Conservation (phyloP, 78 protist genomes). For the Pelomyxa schiedti region DNA sequence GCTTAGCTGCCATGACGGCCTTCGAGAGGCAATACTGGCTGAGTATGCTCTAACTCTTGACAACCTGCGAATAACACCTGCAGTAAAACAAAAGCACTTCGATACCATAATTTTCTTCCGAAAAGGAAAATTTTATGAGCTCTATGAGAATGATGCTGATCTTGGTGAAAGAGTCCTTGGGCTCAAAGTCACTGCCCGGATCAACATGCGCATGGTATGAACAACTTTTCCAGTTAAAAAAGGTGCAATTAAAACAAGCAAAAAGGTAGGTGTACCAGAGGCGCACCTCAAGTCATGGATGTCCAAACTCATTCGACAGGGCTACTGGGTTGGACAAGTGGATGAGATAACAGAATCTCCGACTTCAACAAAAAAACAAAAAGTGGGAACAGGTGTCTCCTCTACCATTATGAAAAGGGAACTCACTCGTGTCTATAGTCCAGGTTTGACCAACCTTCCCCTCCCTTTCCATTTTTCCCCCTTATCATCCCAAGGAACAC, state of each 20-base stretch:
- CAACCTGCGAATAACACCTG: no score
- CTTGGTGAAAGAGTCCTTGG: slow-evolving; percentile 57
- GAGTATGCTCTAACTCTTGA: slow-evolving; percentile 59
- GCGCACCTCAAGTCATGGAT: slow-evolving; percentile 50
- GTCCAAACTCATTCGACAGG: slow-evolving; percentile 31
- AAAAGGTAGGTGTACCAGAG: slow-evolving; percentile 81
- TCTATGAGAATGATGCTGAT: slow-evolving; percentile 85
- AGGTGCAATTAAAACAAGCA: slow-evolving; percentile 44
- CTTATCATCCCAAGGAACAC: no score
- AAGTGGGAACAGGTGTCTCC: slow-evolving; percentile 17
- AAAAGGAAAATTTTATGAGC: slow-evolving; percentile 87
- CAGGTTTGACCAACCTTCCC: no score
- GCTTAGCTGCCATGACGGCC: slow-evolving; percentile 9
- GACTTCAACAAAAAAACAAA: not conserved
- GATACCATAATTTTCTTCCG: slow-evolving; percentile 36
- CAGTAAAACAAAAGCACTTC: no score
- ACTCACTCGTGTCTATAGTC: slow-evolving; percentile 32
- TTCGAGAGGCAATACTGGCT: slow-evolving; percentile 87
- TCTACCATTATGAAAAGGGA: slow-evolving; percentile 39
- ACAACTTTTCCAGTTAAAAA: no score
- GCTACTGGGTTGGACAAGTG: slow-evolving; percentile 65
- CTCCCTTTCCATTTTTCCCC: no score
- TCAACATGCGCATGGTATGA: slow-evolving; percentile 57
- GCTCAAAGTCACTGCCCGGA: slow-evolving; percentile 64
- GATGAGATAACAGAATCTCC: slow-evolving; percentile 52